A percentile compares a stretch with the other conserved stretches of the same genome.
phyloP scores from a whole-genome alignment of 1,284 basidiomycete genomes.

The Tilletia indica region DNA sequence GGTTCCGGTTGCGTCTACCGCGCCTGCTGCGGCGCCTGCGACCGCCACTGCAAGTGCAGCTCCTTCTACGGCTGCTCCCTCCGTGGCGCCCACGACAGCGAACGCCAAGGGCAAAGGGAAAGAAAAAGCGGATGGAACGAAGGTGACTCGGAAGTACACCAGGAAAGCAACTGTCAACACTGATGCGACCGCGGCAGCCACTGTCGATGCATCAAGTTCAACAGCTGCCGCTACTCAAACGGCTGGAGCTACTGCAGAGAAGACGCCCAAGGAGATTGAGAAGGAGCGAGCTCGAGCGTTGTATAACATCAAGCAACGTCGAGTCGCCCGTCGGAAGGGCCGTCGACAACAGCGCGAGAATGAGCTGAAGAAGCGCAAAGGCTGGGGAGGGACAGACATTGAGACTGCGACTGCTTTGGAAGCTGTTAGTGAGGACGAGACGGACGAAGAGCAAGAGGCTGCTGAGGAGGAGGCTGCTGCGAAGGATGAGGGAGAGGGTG shows the following conservation, averaged over 20 bases:
- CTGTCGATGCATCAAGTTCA: not conserved
- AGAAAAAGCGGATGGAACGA: not conserved
- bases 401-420: slow-evolving; percentile 8
- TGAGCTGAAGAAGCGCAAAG: slow-evolving; percentile 9
- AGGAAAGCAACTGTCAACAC: not conserved
- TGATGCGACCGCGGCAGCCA: not conserved
- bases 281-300: not conserved
- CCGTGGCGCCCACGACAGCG: not conserved
- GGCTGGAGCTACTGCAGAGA: not conserved
- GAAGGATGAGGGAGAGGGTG: not conserved
- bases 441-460: not conserved
- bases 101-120: not conserved
- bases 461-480: not conserved
- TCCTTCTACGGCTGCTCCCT: not conserved
- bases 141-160: no score
- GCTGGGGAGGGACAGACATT: not conserved
- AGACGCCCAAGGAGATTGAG: not conserved
- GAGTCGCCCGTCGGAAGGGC: not conserved
- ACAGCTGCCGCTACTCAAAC: not conserved
- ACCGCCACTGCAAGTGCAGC: not conserved
- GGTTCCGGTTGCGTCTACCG: not conserved
- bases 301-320: slow-evolving; percentile 2
- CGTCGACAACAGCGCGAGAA: not conserved
- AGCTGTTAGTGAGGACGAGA: slow-evolving; percentile 2
- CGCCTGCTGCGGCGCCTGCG: not conserved